Evolutionary conservation across 345 rosid genomes (phyloP).

Genomic region (Erucastrum elatum): DNA sequence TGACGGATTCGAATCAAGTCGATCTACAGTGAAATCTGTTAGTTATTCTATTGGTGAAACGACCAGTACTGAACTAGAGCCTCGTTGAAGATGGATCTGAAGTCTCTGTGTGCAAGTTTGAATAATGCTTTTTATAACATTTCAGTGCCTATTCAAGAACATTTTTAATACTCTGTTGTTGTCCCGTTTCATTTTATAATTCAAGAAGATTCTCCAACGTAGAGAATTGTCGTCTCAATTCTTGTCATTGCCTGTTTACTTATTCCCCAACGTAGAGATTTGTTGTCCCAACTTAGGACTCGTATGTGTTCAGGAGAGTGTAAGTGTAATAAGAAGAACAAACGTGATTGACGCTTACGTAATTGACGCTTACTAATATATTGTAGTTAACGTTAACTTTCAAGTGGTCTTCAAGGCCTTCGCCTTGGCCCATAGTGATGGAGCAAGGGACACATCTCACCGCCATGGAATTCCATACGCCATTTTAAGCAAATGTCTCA

Average conservation of each 20-base stretch:
- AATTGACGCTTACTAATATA: too few species aligned
- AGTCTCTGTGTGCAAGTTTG: neutral
- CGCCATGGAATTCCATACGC: too few species aligned
- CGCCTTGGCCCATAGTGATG: too few species aligned
- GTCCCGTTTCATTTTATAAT: neutral
- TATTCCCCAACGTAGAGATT: neutral
- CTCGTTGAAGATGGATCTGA: neutral
- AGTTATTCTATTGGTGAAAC: neutral
- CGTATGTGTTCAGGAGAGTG: slow-evolving; percentile 52
- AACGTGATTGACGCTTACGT: slow-evolving; percentile 34
- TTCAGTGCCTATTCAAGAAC: neutral
- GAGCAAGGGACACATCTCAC: too few species aligned
- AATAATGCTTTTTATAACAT: neutral
- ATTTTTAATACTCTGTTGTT: neutral
- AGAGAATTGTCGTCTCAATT: neutral
- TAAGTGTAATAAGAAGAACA: slow-evolving; percentile 22
- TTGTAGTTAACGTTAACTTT: too few species aligned
- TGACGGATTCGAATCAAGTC: neutral
- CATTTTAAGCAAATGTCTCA: slow-evolving; percentile 32
- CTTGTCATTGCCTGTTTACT: neutral
- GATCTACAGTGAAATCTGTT: neutral
- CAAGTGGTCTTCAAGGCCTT: neutral
- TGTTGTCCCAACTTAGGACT: slow-evolving; percentile 31
- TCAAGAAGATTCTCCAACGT: neutral
- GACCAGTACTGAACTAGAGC: neutral